Evolutionary conservation across 176 grass and related monocot genomes (phyloP), one percentile per base, ranked within the genome.

Genomic region (Ensete glaucum): DNA sequence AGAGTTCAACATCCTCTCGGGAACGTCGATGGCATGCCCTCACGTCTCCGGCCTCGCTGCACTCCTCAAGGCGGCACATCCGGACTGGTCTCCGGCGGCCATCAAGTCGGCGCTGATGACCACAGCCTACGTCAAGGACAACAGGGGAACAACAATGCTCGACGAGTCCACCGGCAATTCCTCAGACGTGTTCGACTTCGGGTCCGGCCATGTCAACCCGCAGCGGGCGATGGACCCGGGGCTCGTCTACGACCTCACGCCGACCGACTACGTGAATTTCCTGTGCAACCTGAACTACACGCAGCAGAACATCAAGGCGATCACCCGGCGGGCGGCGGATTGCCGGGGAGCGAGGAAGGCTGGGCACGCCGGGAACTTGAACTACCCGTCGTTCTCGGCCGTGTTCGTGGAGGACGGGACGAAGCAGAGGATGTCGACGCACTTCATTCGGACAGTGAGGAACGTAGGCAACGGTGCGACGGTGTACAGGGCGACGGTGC

Each of bases 51-150:
- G 94, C 20, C 94, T 97, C 1, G 90, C 88, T 0, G 90, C 94
- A 1, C 71, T 97, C 76, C 94, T 97, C n/a, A 97, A 93, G 81
- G 94, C 90, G 0, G 94, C 94, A n/a, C 94, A 93, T 74, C 90
- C 94, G 1, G 64, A 73, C 0, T 97, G 94, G 94, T 87, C 83
- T 80, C 90, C 90, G 1, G 94, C 90, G 0, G 90, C 85, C 17
- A 91, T 97, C 84, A 97, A 97, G 85, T 97, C 94, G 14, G 94
- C 94, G 50, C 88, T 97, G 8, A 93, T 90, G 94, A 97, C 90
- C 77, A 90, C 90, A 0, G 90, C 94, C 19, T 93, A 97, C 82
- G 67, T 79, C 23, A 54, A 64, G 79, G 90, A 96, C 83, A 96
- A 92, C 69, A 62, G 71, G 71, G 92, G 92, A 56, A 77, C 83